These are phyloP conservation scores for Epichloe aotearoae DNA, from an alignment of 2,329 filamentous ascomycete genomes.

Conservation along the genomic window DNA sequence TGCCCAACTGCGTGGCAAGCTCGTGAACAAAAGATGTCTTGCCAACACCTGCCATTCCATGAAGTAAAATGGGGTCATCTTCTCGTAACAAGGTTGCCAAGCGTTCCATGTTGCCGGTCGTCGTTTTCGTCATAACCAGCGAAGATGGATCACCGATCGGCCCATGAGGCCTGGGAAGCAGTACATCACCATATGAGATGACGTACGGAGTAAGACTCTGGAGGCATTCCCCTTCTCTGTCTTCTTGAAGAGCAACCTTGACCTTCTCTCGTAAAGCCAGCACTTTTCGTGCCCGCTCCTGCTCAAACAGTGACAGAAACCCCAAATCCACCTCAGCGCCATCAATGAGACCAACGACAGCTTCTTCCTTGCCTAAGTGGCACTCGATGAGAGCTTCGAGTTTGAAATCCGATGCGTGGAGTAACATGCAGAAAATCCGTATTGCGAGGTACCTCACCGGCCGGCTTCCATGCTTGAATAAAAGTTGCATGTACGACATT, in stretches of 20 bases:
- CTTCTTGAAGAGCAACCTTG: constrained; percentile 11
- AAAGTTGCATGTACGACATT: constrained; percentile 51
- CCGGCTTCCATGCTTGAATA: constrained; percentile 48
- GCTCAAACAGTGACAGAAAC: constrained; percentile 51
- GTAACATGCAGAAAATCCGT: constrained; percentile 64
- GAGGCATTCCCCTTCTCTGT: constrained; percentile 7
- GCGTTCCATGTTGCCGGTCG: constrained; percentile 53
- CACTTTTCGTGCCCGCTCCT: constrained; percentile 35
- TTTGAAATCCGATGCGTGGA: constrained; percentile 68
- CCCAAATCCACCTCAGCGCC: constrained; percentile 63
- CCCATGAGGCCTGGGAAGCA: constrained; percentile 52
- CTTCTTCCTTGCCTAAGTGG: constrained; percentile 47
- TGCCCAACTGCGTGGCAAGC: constrained; percentile 65
- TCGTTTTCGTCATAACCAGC: constrained; percentile 61
- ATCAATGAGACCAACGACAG: constrained; percentile 61
- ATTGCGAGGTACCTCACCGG: constrained; percentile 69
- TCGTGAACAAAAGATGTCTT: constrained; percentile 83
- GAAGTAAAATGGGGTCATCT: constrained; percentile 61
- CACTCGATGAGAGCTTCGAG: constrained; percentile 56
- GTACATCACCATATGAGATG: constrained; percentile 49
- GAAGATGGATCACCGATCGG: constrained; percentile 30
- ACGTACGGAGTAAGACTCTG: constrained; percentile 46
- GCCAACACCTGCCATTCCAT: constrained; percentile 73
- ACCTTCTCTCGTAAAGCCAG: constrained; percentile 28
- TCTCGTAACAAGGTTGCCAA: constrained; percentile 56